These are phyloP conservation scores for Colletotrichum tabaci DNA, from an alignment of 2,329 filamentous ascomycete species.

Conservation along the genomic window DNA sequence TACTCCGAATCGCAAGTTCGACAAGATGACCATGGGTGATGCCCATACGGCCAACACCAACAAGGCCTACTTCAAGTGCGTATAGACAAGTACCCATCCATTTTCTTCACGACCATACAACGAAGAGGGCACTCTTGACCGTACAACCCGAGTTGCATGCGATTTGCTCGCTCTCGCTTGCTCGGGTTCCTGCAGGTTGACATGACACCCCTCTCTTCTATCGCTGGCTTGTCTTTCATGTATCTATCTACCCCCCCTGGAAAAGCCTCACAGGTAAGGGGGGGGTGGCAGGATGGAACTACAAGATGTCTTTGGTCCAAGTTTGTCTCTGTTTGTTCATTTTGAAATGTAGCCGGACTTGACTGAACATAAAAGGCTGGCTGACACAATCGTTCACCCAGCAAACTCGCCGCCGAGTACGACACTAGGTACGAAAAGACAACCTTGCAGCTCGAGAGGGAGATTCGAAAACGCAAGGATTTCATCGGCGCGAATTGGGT, in stretches of 20 bases:
- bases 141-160: neutral
- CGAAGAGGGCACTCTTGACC: neutral
- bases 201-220: neutral
- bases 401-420: constrained; percentile 68
- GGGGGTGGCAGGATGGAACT: neutral
- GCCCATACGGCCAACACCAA: constrained; percentile 40
- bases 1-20: neutral
- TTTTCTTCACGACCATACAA: neutral
- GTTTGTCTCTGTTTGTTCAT: neutral
- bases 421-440: constrained; percentile 70
- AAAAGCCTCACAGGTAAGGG: too few relatives aligned
- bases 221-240: neutral
- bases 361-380: neutral
- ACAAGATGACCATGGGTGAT: neutral
- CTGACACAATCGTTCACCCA: constrained; percentile 46
- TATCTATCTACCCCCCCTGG: neutral
- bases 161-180: constrained; percentile 3
- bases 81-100: constrained; percentile 7
- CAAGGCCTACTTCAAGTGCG: constrained; percentile 43
- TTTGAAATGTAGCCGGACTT: neutral
- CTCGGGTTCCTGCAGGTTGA: constrained; percentile 40
- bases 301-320: neutral
- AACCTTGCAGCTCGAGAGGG: constrained; percentile 66
- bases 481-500: constrained; percentile 75
- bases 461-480: constrained; percentile 66